Conservation (phyloP, 1,139 yeast species). For the Scheffersomyces insectosa region DNA sequence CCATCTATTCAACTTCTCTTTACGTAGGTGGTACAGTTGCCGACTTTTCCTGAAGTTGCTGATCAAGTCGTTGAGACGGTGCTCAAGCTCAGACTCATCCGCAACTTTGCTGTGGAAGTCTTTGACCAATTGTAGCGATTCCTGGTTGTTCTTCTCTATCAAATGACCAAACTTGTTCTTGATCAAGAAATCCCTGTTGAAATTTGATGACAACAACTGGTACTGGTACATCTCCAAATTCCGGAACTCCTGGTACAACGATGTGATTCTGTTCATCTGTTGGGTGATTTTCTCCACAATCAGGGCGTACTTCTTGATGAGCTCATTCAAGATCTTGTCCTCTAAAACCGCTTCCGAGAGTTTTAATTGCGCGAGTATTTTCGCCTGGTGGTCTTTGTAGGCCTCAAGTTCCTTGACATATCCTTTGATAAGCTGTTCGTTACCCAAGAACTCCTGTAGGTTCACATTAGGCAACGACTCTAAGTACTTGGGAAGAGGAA, state of each 20-base stretch:
- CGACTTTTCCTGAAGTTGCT: conserved; percentile 45
- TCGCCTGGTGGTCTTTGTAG: conserved; percentile 21
- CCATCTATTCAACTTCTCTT: conserved; percentile 62
- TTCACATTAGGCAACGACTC: conserved; percentile 29
- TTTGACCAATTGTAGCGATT: conserved; percentile 21
- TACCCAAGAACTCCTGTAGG: conserved; percentile 27
- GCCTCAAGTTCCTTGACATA: conserved; percentile 26
- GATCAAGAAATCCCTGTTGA: conserved; percentile 31
- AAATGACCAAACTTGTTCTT: conserved; percentile 29
- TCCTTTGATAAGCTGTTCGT: conserved; percentile 33
- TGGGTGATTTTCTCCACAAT: conserved; percentile 25
- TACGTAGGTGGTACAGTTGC: conserved; percentile 52
- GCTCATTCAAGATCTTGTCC: conserved; percentile 1
- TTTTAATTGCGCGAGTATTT: conserved; percentile 19
- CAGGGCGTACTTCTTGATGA: conserved; percentile 29
- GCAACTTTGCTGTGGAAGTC: conserved; percentile 8
- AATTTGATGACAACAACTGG: conserved; percentile 40
- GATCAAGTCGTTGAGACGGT: conserved; percentile 8
- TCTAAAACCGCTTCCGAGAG: conserved; percentile 15
- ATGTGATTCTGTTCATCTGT: conserved; percentile 26
- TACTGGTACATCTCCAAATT: conserved; percentile 42
- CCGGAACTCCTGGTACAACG: conserved; percentile 33
- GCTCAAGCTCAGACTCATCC: conserved; percentile 17
- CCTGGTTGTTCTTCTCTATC: conserved; percentile 24
- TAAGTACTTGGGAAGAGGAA: conserved; percentile 32